phyloP scores from a whole-genome alignment of 352 stramenopile genomes.

The Pythium monospermum region DNA sequence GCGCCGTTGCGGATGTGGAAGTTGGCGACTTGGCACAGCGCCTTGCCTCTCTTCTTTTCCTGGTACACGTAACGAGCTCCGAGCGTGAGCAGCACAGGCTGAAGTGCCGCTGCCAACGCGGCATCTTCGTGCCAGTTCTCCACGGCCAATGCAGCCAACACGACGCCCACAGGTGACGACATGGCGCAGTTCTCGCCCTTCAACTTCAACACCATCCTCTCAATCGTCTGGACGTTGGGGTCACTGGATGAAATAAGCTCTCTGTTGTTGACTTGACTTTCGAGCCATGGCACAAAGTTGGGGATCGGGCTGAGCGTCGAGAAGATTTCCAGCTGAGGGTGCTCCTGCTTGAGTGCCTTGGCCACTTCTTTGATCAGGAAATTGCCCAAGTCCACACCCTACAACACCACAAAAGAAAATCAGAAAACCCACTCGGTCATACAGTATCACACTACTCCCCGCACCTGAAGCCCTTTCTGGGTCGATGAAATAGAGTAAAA shows the following conservation, averaged over 20 bases:
- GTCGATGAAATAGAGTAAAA: constrained; percentile 97
- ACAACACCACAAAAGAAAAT: constrained; percentile 5
- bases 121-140: constrained; percentile 48
- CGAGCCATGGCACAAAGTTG: constrained; percentile 90
- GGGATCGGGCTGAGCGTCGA: constrained; percentile 94
- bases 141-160: constrained; percentile 38
- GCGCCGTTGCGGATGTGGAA: constrained; percentile 84
- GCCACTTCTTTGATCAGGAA: constrained; percentile 95
- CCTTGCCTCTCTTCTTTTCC: constrained; percentile 81
- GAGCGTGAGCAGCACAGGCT: constrained; percentile 63
- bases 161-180: constrained; percentile 10
- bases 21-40: constrained; percentile 77
- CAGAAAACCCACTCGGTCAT: background rate
- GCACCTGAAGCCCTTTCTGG: constrained; percentile 83
- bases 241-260: constrained; percentile 27
- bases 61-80: constrained; percentile 67
- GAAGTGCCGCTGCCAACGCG: constrained; percentile 32
- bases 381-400: constrained; percentile 93
- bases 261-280: constrained; percentile 60
- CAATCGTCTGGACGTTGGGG: background rate
- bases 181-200: too few species aligned
- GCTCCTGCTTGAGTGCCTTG: constrained; percentile 65
- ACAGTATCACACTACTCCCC: background rate
- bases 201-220: too few species aligned
- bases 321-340: constrained; percentile 79